Evolutionary conservation across 2,329 filamentous ascomycete genomes (phyloP).

Genomic region (Colletotrichum spinosum): DNA sequence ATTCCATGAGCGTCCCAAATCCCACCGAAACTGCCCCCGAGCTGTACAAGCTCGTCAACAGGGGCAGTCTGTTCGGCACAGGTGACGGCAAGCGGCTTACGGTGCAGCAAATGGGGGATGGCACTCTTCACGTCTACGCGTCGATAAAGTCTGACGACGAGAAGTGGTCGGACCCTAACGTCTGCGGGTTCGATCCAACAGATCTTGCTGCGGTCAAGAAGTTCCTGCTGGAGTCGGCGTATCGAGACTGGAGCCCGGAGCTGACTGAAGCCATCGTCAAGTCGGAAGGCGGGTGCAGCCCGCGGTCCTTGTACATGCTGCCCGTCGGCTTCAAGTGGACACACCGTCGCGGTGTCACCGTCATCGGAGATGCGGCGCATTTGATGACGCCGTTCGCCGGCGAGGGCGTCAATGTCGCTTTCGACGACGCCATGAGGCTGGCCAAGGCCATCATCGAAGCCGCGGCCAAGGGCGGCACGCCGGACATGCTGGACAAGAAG

Average conservation of each 20-base stretch:
- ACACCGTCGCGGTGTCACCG: slow-evolving; percentile 59
- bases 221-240: slow-evolving; percentile 48
- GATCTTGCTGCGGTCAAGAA: slow-evolving; percentile 53
- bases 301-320: slow-evolving; percentile 63
- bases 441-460: slow-evolving; percentile 54
- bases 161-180: slow-evolving; percentile 50
- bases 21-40: slow-evolving; percentile 55
- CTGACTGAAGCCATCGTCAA: slow-evolving; percentile 56
- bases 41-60: slow-evolving; percentile 57
- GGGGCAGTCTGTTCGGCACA: slow-evolving; percentile 59
- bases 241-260: slow-evolving; percentile 55
- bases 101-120: slow-evolving; percentile 59
- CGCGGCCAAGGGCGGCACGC: slow-evolving; percentile 38
- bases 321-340: slow-evolving; percentile 62
- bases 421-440: slow-evolving; percentile 65
- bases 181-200: slow-evolving; percentile 57
- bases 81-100: slow-evolving; percentile 54
- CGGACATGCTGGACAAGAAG: slow-evolving; percentile 47
- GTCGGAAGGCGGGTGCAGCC: slow-evolving; percentile 51
- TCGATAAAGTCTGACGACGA: slow-evolving; percentile 51
- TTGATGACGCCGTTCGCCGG: slow-evolving; percentile 69
- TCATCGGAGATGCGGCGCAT: slow-evolving; percentile 71
- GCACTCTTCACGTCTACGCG: slow-evolving; percentile 55
- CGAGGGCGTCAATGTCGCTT: slow-evolving; percentile 69
- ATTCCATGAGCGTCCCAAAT: slow-evolving; percentile 56